Conservation (phyloP, 306 rosid species). For the Prunus mongolica region DNA sequence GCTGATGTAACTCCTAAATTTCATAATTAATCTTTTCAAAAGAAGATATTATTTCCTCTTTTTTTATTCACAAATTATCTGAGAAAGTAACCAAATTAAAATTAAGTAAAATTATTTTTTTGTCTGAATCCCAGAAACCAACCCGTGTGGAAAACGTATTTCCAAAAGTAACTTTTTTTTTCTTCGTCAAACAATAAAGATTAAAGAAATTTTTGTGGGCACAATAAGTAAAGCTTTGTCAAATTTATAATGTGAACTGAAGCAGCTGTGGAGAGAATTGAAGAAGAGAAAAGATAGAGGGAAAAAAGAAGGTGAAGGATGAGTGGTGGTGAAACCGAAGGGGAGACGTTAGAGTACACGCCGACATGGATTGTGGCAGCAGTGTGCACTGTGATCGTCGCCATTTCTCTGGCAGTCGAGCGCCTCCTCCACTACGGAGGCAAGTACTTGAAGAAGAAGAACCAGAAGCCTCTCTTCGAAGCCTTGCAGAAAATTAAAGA, state of each 20-base stretch:
- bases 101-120: too few relatives aligned
- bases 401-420: conserved; percentile 67
- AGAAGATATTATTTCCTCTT: too few relatives aligned
- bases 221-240: too few relatives aligned
- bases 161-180: too few relatives aligned
- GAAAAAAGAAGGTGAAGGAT: conserved; percentile 18
- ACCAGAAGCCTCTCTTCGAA: conserved; percentile 80
- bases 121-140: too few relatives aligned
- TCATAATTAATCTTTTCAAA: too few relatives aligned
- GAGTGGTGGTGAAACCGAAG: conserved; percentile 49
- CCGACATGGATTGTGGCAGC: conserved; percentile 90
- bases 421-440: conserved; percentile 73
- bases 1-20: too few relatives aligned
- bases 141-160: too few relatives aligned
- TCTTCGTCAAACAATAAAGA: too few relatives aligned
- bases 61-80: too few relatives aligned
- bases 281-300: not conserved
- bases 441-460: conserved; percentile 39
- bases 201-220: not conserved
- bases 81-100: too few relatives aligned
- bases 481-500: conserved; percentile 88
- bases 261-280: not conserved
- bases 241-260: not conserved
- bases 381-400: conserved; percentile 75
- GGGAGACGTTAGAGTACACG: conserved; percentile 53